Conservation (phyloP, 2,329 filamentous ascomycete genomes). For the Achaetomium macrosporum region DNA sequence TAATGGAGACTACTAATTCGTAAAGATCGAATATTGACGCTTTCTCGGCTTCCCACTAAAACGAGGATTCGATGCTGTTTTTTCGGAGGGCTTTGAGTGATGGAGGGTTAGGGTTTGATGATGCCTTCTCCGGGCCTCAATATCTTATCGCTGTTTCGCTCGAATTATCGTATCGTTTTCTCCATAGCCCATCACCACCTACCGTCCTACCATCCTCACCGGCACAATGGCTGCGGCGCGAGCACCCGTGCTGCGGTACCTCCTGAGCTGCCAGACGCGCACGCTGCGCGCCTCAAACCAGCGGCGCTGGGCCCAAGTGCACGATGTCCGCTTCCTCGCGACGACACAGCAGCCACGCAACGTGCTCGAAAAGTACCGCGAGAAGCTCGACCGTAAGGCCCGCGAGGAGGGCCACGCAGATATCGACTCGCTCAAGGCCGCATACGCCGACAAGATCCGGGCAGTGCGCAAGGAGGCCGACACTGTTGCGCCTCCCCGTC, state of each 20-base stretch:
- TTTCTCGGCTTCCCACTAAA: no score
- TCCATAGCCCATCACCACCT: background rate
- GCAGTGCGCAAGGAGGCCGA: constrained; percentile 62
- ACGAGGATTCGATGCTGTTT: no score
- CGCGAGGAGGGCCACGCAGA: constrained; percentile 63
- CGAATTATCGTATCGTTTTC: no score
- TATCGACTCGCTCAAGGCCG: constrained; percentile 70
- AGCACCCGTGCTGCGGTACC: constrained; percentile 26
- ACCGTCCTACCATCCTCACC: background rate
- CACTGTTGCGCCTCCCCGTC: constrained; percentile 38
- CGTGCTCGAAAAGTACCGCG: constrained; percentile 77
- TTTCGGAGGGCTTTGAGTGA: no score
- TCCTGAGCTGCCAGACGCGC: constrained; percentile 32
- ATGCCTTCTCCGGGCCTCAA: constrained; percentile 5
- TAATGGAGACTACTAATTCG: no score
- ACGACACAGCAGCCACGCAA: constrained; percentile 64
- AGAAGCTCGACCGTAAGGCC: constrained; percentile 79
- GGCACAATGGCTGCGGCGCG: constrained; percentile 15
- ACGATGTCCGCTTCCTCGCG: constrained; percentile 84
- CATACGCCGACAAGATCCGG: constrained; percentile 78
- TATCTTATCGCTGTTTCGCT: background rate
- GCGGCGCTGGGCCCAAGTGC: constrained; percentile 83
- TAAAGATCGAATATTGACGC: no score
- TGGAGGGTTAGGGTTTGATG: constrained; percentile 14
- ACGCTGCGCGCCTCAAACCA: constrained; percentile 45